Evolutionary conservation across 345 rosid species (phyloP), one percentile per base, ranked within the genome.

Genomic region (Cochlearia excelsa): DNA sequence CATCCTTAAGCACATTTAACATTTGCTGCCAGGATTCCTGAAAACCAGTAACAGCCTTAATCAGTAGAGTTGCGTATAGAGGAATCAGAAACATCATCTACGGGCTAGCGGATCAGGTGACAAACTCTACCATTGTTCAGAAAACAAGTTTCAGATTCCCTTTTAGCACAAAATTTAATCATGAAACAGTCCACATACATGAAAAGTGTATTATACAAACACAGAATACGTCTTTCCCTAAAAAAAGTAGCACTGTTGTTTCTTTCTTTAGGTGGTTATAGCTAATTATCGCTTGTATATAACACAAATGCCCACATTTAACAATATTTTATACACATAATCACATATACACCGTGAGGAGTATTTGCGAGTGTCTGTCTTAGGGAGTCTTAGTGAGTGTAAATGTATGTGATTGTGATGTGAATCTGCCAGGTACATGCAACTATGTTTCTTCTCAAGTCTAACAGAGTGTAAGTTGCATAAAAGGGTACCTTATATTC

Each of bases 401-500:
- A 16, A 16, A 16, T 16, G 23, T 16, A 16, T 16, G 23, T 16
- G 23, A 16, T 16, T 16, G 23, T 16, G 23, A 67, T 59, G 59
- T 23, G 46, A 65, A 59, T 67, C 52, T 4, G 7, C 38, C 37
- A 57, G n/a, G 35, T 27, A 50, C 38, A 59, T 52, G 49, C 40
- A 54, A 49, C 29, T 51, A 33, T 56, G 40, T 35, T 56, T 29
- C 54, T 70, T 50, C 33, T 33, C 3, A 55, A 57, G 47, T 38
- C 55, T 55, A 63, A 63, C 8, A n/a, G 30, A 50, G 54, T 51
- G 55, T 64, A 46, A 51, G 66, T 65, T 57, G 40, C 40, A 39
- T 45, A 39, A 65, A 37, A 65, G 33, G 30, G 41, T 77, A 89
- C 99, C 99, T 85, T 80, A 73, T 85, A 77, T 69, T 87, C 99